Base-by-base conservation (phyloP, 768 basidiomycete species). In the Pholiota microspora region DNA sequence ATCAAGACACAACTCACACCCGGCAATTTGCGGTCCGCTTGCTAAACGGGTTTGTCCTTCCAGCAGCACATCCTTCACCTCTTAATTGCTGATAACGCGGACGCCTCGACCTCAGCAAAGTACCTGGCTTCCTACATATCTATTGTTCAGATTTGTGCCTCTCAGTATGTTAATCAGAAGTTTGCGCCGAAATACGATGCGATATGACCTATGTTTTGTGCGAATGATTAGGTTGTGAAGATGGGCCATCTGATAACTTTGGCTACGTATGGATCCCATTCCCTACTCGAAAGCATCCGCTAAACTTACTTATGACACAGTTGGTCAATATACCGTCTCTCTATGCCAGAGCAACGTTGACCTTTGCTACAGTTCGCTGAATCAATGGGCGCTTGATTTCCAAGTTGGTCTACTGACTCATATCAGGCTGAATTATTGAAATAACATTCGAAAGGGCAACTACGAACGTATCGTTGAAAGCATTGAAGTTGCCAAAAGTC, bases 301-400 rank as follows among this genome's bases (percentile, higher is more conserved):
- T 24, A 35, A n/a, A 57, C 25, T 21, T 40, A 38, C n/a, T 34
- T 44, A 12, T 15, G 18, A 38, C 64, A 62, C 50, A 71, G 69
- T 48, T 77, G 75, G 74, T 76, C 59, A 24, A 59, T 55, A 27
- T 38, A 15, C 31, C 23, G n/a, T 40, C 28, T 51, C 45, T 52
- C 23, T 4, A 27, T 49, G 8, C 16, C 24, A 8, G 16, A 27
- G 35, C 25, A 27, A 15, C 24, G 4, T 49, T 16, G 40, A 40
- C 12, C 45, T 56, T 25, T 18, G n/a, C 9, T 44, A 13, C 61
- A 96, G 94, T 68, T 94, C 94, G 13, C 76, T 99, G 25, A 96
- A 98, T 64, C 96, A 99, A 71, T 98, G 96, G 94, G 91, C 97
- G 6, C 73, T 98, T 34, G 96, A 98, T 69, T 98, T 98, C 58